phyloP scores from a whole-genome alignment of 805 yeast genomes.

The Ogataea pini region DNA sequence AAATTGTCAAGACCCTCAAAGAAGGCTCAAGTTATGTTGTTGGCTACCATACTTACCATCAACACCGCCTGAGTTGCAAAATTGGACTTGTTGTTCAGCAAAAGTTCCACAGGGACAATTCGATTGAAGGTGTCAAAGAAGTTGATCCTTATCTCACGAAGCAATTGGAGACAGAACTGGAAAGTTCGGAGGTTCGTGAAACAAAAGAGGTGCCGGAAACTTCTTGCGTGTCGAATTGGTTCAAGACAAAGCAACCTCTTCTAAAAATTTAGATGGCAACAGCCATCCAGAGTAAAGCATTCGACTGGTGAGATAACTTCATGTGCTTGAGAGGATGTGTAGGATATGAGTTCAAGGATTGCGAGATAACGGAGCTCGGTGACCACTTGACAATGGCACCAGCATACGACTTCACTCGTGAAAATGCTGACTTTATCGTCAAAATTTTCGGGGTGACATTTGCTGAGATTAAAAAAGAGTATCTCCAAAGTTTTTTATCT shows the following conservation, averaged over 20 bases:
- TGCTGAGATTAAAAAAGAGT: slow-evolving; percentile 36
- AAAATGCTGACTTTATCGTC: slow-evolving; percentile 43
- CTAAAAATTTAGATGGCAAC: slow-evolving; percentile 26
- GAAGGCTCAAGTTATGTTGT: slow-evolving; percentile 41
- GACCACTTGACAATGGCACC: slow-evolving; percentile 50
- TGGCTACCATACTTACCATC: slow-evolving; percentile 52
- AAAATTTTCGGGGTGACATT: slow-evolving; percentile 42
- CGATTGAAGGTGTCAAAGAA: slow-evolving; percentile 42
- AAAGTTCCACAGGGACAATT: slow-evolving; percentile 38
- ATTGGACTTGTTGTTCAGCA: slow-evolving; percentile 48
- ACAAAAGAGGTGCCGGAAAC: slow-evolving; percentile 53
- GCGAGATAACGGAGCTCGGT: slow-evolving; percentile 33
- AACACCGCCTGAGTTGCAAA: slow-evolving; percentile 44
- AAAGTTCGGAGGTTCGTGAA: slow-evolving; percentile 41
- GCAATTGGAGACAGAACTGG: slow-evolving; percentile 31
- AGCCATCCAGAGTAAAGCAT: slow-evolving; percentile 15
- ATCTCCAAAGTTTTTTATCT: slow-evolving; percentile 10
- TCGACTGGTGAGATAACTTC: slow-evolving; percentile 15
- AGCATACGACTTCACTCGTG: slow-evolving; percentile 42
- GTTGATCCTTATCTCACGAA: slow-evolving; percentile 45
- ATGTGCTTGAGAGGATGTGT: slow-evolving; percentile 19
- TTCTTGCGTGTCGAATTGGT: slow-evolving; percentile 54
- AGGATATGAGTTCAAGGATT: slow-evolving; percentile 30
- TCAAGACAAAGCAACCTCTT: slow-evolving; percentile 41
- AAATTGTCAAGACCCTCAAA: slow-evolving; percentile 37